These are phyloP conservation scores for Fusarium beomiforme DNA, from an alignment of 2,329 filamentous ascomycete species.

Conservation along the genomic window DNA sequence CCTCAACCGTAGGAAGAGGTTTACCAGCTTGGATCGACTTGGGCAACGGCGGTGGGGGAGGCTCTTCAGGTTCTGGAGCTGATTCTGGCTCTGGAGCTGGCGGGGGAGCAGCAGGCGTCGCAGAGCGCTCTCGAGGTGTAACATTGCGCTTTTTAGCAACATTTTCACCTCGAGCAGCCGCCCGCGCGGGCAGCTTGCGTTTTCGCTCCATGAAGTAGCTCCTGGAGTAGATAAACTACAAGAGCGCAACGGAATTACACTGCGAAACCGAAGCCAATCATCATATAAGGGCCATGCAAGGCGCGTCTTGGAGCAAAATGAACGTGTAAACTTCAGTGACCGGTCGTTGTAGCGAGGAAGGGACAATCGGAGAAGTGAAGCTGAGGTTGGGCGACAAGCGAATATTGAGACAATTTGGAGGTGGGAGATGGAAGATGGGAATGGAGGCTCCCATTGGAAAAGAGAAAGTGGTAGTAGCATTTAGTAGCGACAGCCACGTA, in stretches of 20 bases:
- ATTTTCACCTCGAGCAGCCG: constrained; percentile 68
- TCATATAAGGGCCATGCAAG: constrained; percentile 47
- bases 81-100: constrained; percentile 43
- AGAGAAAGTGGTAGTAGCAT: constrained; percentile 27
- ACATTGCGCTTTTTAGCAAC: constrained; percentile 68
- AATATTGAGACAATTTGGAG: constrained; percentile 17
- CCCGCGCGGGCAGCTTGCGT: constrained; percentile 71
- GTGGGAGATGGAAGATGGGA: constrained; percentile 31
- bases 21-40: constrained; percentile 71
- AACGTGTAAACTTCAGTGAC: constrained; percentile 18
- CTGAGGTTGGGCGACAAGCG: constrained; percentile 19
- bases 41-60: constrained; percentile 62
- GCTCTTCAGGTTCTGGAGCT: constrained; percentile 43
- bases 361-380: neutral
- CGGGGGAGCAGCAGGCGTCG: constrained; percentile 56
- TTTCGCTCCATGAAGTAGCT: constrained; percentile 67
- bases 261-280: constrained; percentile 38
- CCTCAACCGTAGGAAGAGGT: constrained; percentile 75
- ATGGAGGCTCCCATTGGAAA: constrained; percentile 29
- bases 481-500: constrained; percentile 27
- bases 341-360: neutral
- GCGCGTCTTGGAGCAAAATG: constrained; percentile 34
- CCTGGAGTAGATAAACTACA: constrained; percentile 19
- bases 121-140: constrained; percentile 63
- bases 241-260: constrained; percentile 33